These are phyloP conservation scores for Pichia sp. DNA, from an alignment of 1,139 yeast genomes.

Conservation along the genomic window DNA sequence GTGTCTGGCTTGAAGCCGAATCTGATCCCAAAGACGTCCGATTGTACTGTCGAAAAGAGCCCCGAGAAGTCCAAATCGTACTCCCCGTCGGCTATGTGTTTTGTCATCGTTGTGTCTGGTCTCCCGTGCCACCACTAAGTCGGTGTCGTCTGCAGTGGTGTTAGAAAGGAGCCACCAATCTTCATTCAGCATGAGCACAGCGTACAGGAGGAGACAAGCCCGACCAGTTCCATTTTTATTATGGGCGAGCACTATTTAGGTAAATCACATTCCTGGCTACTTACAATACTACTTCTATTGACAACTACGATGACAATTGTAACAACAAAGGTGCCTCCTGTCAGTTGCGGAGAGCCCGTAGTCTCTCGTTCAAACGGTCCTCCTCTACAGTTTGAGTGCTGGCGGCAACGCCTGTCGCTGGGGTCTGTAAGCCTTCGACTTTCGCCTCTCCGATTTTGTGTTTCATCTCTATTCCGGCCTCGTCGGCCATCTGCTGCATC, in stretches of 20 bases:
- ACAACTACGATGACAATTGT: too few relatives aligned
- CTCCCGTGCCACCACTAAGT: not conserved
- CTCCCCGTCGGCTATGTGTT: slow-evolving; percentile 32
- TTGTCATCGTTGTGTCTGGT: not conserved
- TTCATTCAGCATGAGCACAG: not conserved
- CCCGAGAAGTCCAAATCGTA: slow-evolving; percentile 32
- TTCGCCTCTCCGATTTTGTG: slow-evolving; percentile 49
- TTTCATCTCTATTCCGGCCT: slow-evolving; percentile 90
- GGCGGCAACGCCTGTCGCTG: slow-evolving; percentile 4
- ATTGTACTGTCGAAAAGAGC: slow-evolving; percentile 20
- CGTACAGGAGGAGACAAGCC: not conserved
- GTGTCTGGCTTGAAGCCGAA: slow-evolving; percentile 33
- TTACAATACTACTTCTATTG: not conserved
- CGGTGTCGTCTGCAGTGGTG: not conserved
- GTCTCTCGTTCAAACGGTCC: slow-evolving; percentile 79
- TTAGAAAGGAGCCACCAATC: not conserved
- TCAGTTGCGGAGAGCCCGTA: slow-evolving; percentile 64
- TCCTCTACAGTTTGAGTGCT: slow-evolving; percentile 45
- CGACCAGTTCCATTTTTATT: not conserved
- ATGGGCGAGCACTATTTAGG: not conserved
- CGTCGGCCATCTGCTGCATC: slow-evolving; percentile 94
- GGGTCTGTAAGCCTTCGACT: slow-evolving; percentile 38
- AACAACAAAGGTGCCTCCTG: too few relatives aligned
- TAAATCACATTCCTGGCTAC: not conserved
- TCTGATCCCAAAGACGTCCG: slow-evolving; percentile 31